Percentiles rank a stretch among this genome's conserved stretches.
Conservation (phyloP, 495 filamentous ascomycete species). For the Evernia prunastri region DNA sequence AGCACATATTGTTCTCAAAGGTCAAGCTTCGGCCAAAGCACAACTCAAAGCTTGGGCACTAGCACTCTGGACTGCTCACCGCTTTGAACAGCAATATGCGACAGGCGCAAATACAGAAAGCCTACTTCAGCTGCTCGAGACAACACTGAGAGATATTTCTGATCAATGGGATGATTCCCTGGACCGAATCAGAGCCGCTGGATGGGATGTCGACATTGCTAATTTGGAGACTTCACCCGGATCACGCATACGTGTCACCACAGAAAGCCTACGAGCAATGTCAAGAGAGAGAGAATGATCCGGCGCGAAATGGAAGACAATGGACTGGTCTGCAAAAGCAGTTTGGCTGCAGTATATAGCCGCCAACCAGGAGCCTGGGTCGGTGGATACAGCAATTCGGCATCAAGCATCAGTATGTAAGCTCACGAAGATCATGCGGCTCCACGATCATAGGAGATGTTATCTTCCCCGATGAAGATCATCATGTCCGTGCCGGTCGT, state of each 20-base stretch:
- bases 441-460: background rate
- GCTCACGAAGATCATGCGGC: slow-evolving; percentile 8
- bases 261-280: slow-evolving; percentile 10
- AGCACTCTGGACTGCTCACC: slow-evolving; percentile 54
- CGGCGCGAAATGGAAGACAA: slow-evolving; percentile 1
- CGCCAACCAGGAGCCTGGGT: background rate
- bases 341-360: slow-evolving; percentile 4
- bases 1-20: slow-evolving; percentile 61
- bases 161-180: slow-evolving; percentile 39
- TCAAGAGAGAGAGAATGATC: slow-evolving; percentile 7
- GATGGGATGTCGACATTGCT: slow-evolving; percentile 55
- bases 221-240: slow-evolving; percentile 51
- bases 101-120: slow-evolving; percentile 22
- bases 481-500: background rate
- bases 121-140: slow-evolving; percentile 27
- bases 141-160: slow-evolving; percentile 34
- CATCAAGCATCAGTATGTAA: background rate
- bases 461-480: background rate
- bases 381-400: background rate
- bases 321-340: background rate
- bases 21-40: slow-evolving; percentile 39
- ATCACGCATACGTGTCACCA: slow-evolving; percentile 19
- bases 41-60: slow-evolving; percentile 71
- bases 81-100: slow-evolving; percentile 23
- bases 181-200: slow-evolving; percentile 37